A percentile compares a stretch with the other conserved stretches of the same genome.
These are phyloP conservation scores for Ceratocystis diversiconidia DNA, from an alignment of 2,329 filamentous ascomycete genomes.

Conservation along the genomic window DNA sequence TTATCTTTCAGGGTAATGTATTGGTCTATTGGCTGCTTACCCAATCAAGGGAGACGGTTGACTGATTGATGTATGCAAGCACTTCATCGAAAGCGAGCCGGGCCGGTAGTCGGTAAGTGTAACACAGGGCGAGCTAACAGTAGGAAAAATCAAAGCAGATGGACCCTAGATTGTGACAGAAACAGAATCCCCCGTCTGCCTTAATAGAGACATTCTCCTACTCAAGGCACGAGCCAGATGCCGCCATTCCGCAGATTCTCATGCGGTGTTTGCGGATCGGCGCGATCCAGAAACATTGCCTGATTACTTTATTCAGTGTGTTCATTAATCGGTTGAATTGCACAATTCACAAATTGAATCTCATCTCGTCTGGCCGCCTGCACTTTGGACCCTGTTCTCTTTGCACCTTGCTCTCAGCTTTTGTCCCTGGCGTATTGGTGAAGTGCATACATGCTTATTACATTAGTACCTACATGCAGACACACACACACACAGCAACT, in stretches of 20 bases:
- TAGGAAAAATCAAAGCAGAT: not conserved
- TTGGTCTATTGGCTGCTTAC: not conserved
- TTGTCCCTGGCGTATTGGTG: not conserved
- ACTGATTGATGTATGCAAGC: not conserved
- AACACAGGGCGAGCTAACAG: not conserved
- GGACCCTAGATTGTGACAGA: not conserved
- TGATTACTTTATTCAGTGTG: not conserved
- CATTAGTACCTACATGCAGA: not conserved
- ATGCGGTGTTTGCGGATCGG: not conserved
- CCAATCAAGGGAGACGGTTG: not conserved
- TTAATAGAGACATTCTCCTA: not conserved
- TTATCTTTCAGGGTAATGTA: not conserved
- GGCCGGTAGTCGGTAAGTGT: not conserved
- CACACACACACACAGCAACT: not conserved
- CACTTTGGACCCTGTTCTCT: slow-evolving; percentile 13
- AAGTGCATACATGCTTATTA: not conserved
- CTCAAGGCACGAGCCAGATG: not conserved
- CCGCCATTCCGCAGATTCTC: not conserved
- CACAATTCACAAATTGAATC: not conserved
- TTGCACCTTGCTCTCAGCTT: not conserved
- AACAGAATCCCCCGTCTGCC: not conserved
- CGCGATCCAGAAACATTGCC: not conserved
- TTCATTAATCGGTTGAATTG: not conserved
- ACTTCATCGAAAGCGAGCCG: not conserved
- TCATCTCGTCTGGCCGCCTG: not conserved